Evolutionary conservation across 306 rosid genomes (phyloP).

Genomic region (Ceratonia siliqua): DNA sequence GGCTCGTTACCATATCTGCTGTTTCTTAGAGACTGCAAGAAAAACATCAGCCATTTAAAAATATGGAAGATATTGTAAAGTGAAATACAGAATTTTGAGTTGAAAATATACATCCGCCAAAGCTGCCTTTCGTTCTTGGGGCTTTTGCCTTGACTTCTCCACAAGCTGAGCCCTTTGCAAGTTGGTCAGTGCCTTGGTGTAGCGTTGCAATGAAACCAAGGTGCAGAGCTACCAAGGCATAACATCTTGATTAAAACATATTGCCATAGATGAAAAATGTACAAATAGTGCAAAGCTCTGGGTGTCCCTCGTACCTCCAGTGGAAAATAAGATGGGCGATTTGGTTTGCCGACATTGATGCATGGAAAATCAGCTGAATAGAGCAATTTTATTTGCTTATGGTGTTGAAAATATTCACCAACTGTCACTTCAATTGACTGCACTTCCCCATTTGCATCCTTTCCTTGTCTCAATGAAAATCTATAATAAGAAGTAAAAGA

Average conservation of each 20-base stretch:
- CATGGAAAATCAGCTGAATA: conserved; percentile 51
- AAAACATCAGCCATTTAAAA: background rate
- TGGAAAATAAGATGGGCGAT: conserved; percentile 46
- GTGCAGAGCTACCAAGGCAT: conserved; percentile 41
- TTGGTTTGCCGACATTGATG: conserved; percentile 56
- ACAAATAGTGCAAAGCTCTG: background rate
- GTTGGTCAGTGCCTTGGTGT: conserved; percentile 48
- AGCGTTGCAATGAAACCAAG: conserved; percentile 51
- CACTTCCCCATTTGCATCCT: conserved; percentile 36
- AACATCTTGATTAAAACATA: background rate
- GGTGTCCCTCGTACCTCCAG: conserved; percentile 34
- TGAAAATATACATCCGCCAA: conserved; percentile 34
- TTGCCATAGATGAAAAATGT: background rate
- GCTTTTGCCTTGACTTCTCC: conserved; percentile 47
- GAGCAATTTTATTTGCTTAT: conserved; percentile 18
- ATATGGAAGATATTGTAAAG: background rate
- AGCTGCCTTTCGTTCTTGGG: conserved; percentile 38
- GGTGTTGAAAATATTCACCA: conserved; percentile 30
- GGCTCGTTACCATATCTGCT: conserved; percentile 39
- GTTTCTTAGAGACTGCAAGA: conserved; percentile 43
- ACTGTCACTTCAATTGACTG: conserved; percentile 38
- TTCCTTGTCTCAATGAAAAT: conserved; percentile 31
- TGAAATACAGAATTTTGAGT: background rate
- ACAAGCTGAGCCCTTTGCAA: conserved; percentile 50
- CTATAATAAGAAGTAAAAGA: background rate